Base-by-base conservation (phyloP, 2,329 filamentous ascomycete genomes). In the Dryadomyces quercus-mongolicae region DNA sequence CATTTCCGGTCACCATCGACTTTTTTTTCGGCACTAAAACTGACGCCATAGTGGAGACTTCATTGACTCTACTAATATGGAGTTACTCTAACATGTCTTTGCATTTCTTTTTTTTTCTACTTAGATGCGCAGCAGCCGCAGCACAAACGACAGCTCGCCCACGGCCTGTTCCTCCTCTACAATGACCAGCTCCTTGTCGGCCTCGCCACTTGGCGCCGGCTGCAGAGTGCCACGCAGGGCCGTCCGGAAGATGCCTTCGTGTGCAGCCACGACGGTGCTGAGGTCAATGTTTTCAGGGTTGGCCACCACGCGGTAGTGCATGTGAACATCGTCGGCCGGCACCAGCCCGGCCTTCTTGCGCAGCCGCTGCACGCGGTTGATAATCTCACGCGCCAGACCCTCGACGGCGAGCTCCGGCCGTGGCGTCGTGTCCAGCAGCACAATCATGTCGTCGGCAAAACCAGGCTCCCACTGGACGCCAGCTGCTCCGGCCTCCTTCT, bases 301-400 rank as follows among this genome's bases (percentile, higher is more conserved):
- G 8, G 81, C 77, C 50, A 94, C 71, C 5, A 97, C 82, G 55
- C 77, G 77, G 71, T 95, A 97, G 68, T 94, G 87, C 87, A 98
- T 95, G 71, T 86, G 88, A 58, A 98, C 84, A 65, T 97, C 93
- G 65, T 98, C 93, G 0, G 92, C 97, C 1, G 90, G 83, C 59
- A 91, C 82, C 52, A 98, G 75, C 0, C 89, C 89, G 8, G 91
- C 91, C 74, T 93, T 93, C 80, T 98, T 98, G 60, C 93, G 84
- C 58, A 97, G 75, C 61, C 88, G 81, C 71, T 98, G 93, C 21
- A 98, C 86, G 44, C 92, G 84, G 68, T 95, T 88, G 73, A 98
- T 86, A 60, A 98, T 85, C 70, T 97, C 93, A 63, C 93, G 80
- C 1, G 88, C 92, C 53, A 98, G 71, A 54, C 91, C 93, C 68